phyloP scores from a whole-genome alignment of 352 stramenopile genomes.

The Phytopythium oedochilum region DNA sequence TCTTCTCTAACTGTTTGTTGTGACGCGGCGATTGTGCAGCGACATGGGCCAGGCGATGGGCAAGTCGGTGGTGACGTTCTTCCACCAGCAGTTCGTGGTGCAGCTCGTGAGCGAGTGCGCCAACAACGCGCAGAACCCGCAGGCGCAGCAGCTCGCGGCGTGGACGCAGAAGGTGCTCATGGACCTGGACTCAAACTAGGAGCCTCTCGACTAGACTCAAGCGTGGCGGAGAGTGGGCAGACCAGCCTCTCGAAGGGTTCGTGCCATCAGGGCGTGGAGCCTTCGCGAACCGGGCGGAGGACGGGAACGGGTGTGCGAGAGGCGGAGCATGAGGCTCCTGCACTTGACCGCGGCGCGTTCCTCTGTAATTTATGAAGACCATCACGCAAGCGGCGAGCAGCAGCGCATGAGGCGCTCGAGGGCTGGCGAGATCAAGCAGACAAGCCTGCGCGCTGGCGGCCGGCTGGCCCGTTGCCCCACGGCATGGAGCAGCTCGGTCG shows the following conservation, averaged over 20 bases:
- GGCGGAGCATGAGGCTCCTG: conserved; percentile 5
- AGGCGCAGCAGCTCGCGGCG: conserved; percentile 62
- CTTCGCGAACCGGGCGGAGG: not conserved
- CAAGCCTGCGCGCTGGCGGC: conserved; percentile 1
- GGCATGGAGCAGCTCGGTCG: not conserved
- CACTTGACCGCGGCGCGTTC: not conserved
- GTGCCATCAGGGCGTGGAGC: not conserved
- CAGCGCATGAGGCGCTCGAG: conserved; percentile 5
- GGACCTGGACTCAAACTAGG: conserved; percentile 54
- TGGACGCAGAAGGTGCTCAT: conserved; percentile 79
- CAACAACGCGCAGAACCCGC: conserved; percentile 51
- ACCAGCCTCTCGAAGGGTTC: not conserved
- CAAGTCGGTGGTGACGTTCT: conserved; percentile 50
- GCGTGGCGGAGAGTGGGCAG: not conserved
- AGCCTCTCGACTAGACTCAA: not conserved
- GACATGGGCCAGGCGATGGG: conserved; percentile 81
- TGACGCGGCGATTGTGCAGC: conserved; percentile 23
- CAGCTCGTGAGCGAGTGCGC: conserved; percentile 72
- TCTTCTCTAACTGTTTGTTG: not conserved
- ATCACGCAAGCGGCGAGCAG: not conserved
- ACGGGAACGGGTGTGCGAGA: not conserved
- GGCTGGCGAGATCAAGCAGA: not conserved
- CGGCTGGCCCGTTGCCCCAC: conserved; percentile 1
- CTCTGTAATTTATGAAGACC: conserved; percentile 6
- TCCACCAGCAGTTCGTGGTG: conserved; percentile 67